Evolutionary conservation across 331 rosid genomes (phyloP).

Genomic region (Malus hybrid): DNA sequence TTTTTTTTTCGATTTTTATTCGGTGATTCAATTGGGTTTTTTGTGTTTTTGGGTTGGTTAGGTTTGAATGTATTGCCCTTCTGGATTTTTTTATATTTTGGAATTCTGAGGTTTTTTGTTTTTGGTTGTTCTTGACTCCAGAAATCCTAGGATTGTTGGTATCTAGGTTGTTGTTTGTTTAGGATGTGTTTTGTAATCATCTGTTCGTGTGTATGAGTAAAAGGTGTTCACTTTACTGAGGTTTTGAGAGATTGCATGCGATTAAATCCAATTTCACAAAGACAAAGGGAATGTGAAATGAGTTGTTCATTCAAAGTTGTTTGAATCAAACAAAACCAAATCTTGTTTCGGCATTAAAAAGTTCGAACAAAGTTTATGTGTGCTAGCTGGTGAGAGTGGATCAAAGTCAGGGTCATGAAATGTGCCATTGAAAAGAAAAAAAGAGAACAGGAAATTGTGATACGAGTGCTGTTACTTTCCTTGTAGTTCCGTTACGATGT

Average conservation of each 20-base stretch:
- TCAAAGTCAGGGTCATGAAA: neutral
- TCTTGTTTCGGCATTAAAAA: neutral
- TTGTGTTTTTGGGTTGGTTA: neutral
- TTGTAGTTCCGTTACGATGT: neutral
- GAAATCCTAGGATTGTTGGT: slow-evolving; percentile 1
- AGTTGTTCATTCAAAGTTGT: neutral
- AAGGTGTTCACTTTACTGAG: neutral
- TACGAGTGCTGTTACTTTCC: neutral
- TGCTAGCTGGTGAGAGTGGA: neutral
- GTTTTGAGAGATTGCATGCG: slow-evolving; percentile 4
- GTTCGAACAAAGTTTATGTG: neutral
- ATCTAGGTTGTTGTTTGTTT: neutral
- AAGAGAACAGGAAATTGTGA: neutral
- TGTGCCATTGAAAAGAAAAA: neutral
- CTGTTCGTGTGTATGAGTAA: neutral
- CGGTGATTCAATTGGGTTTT: neutral
- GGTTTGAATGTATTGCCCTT: neutral
- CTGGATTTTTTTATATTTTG: neutral
- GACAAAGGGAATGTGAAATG: neutral
- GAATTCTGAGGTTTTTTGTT: neutral
- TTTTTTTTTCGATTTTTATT: neutral
- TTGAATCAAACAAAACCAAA: neutral
- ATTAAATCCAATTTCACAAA: neutral
- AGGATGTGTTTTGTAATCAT: neutral
- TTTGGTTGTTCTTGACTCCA: neutral